Evolutionary conservation across 1,139 yeast species (phyloP).

Genomic region (Nakaseomyces kungkrabaensis): DNA sequence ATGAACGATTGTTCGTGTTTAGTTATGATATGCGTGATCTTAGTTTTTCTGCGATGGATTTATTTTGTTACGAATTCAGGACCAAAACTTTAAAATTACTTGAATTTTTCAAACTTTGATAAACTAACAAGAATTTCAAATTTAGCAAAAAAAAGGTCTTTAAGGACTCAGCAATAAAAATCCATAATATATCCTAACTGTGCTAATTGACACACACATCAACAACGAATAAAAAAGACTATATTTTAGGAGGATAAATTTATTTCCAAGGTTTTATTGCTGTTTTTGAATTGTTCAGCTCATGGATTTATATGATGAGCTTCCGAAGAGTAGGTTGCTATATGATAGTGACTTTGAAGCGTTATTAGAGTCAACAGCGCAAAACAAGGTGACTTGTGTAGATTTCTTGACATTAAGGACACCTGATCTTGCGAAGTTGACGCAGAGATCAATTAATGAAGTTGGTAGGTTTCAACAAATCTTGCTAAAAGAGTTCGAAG

Average conservation of each 20-base stretch:
- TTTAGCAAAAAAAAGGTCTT: too few species aligned
- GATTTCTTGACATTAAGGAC: slow-evolving; percentile 36
- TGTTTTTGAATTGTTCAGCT: neutral
- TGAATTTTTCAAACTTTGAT: too few species aligned
- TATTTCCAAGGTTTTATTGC: too few species aligned
- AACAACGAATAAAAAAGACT: too few species aligned
- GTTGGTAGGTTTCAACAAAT: slow-evolving; percentile 34
- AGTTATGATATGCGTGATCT: neutral
- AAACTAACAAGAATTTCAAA: too few species aligned
- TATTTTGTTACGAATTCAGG: too few species aligned
- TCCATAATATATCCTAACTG: too few species aligned
- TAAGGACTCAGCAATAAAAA: too few species aligned
- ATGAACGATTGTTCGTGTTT: neutral
- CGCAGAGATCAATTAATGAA: slow-evolving; percentile 43
- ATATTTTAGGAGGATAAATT: too few species aligned
- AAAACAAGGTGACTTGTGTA: slow-evolving; percentile 30
- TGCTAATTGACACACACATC: too few species aligned
- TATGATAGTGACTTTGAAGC: slow-evolving; percentile 26
- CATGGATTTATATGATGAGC: slow-evolving; percentile 35
- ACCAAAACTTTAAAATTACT: too few species aligned
- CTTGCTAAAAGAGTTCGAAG: slow-evolving; percentile 24
- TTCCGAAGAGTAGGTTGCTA: slow-evolving; percentile 28
- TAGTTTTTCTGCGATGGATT: too few species aligned
- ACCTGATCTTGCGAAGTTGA: slow-evolving; percentile 34
- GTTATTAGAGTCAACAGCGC: slow-evolving; percentile 23